Evolutionary conservation across 1,139 yeast genomes (phyloP).

Genomic region (Yamadazyma mexicana): DNA sequence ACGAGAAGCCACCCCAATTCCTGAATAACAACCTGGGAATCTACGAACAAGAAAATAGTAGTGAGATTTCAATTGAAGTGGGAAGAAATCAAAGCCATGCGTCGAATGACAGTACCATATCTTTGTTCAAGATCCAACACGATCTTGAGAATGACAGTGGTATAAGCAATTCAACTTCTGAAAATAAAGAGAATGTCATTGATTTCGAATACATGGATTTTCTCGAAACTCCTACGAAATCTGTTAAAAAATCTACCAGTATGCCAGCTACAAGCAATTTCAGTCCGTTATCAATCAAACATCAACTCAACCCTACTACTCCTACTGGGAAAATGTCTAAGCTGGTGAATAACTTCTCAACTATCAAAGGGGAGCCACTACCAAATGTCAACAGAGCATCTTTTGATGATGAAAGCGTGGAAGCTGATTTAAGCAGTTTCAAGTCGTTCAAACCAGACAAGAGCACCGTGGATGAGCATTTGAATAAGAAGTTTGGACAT

Average conservation of each 20-base stretch:
- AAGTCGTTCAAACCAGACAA: slow-evolving; percentile 4
- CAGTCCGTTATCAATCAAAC: slow-evolving; percentile 25
- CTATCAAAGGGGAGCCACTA: slow-evolving; percentile 1
- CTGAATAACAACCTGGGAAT: slow-evolving; percentile 1
- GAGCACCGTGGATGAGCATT: slow-evolving; percentile 52
- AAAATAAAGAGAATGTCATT: slow-evolving; percentile 5
- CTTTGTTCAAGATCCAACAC: slow-evolving; percentile 31
- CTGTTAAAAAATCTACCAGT: slow-evolving; percentile 32
- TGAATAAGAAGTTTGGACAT: slow-evolving; percentile 64
- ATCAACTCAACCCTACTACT: slow-evolving; percentile 13
- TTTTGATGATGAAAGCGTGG: slow-evolving; percentile 6
- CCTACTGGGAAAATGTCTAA: slow-evolving; percentile 11
- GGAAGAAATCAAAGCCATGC: slow-evolving; percentile 36
- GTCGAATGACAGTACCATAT: slow-evolving; percentile 31
- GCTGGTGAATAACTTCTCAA: slow-evolving; percentile 4
- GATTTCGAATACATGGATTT: slow-evolving; percentile 18
- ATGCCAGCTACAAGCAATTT: slow-evolving; percentile 28
- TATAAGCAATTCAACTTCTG: neutral
- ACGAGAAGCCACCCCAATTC: slow-evolving; percentile 13
- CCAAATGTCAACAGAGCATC: neutral
- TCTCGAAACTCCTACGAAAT: slow-evolving; percentile 48
- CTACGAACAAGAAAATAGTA: slow-evolving; percentile 15
- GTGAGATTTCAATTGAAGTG: slow-evolving; percentile 37
- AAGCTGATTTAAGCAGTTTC: slow-evolving; percentile 3
- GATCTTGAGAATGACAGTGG: slow-evolving; percentile 1